Evolutionary conservation across 2,329 filamentous ascomycete genomes (phyloP), one percentile per base, ranked within the genome.

Genomic region (Colletotrichum sp.): DNA sequence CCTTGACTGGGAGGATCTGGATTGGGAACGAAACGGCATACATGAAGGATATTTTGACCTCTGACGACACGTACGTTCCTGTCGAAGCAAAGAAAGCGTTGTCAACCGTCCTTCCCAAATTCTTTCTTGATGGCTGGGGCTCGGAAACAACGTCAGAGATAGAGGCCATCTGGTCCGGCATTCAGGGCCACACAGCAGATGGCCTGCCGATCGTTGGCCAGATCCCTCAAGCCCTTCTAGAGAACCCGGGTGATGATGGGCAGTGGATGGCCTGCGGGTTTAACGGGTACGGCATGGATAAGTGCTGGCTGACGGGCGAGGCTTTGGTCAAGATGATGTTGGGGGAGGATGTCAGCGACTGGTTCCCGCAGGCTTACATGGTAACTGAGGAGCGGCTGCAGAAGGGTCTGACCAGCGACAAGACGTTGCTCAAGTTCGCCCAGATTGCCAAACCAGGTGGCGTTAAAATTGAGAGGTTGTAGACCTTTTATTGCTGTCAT

Each of bases 311-410:
- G 2, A 72, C 64, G 5, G 78, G 76, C 30, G 76, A 78, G 66
- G 77, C 76, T 6, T n/a, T 83, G 49, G 80, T 77, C 0, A 79
- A 78, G 7, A 81, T 81, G 79, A 72, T 82, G 7, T 64, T 81
- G 2, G 80, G 78, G 0, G 77, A 80, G 15, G 79, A 77, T 0
- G 81, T 79, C 6, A 76, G 67, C 3, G 77, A 55, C 7, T 83
- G 78, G 63, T 70, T 80, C 44, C 79, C 79, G 1, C 77, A 78
- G 10, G 75, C 67, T 7, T 80, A 78, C 65, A 26, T 79, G n/a
- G 65, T 75, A 1, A 78, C 76, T 5, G 69, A 79, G n/a, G 78
- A 79, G 44, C 36, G 76, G 24, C 18, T 76, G 62, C 8, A 88
- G 10, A 30, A 3, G 16, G 44, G 28, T 7, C 62, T 72, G 4